Evolutionary conservation across 371 early-diverging fungal species (phyloP).

Genomic region (Racocetra persica): DNA sequence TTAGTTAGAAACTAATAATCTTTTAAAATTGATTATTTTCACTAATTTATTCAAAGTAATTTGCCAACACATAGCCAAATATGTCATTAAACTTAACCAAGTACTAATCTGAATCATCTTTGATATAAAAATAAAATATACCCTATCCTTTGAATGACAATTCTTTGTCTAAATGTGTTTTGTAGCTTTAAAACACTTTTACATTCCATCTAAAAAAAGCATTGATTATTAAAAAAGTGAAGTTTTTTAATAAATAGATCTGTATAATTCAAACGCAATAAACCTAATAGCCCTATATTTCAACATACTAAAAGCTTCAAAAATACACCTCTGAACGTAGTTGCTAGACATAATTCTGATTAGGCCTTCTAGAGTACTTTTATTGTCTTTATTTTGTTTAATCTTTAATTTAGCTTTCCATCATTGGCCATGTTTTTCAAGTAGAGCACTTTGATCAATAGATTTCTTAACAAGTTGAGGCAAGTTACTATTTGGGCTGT

Average conservation of each 20-base stretch:
- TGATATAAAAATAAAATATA: constrained; percentile 71
- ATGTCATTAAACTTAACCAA: constrained; percentile 64
- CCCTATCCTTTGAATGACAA: constrained; percentile 79
- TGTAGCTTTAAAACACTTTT: constrained; percentile 72
- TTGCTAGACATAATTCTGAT: constrained; percentile 80
- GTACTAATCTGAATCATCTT: constrained; percentile 85
- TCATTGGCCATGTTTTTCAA: background rate
- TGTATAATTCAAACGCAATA: no score
- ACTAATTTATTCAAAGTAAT: constrained; percentile 70
- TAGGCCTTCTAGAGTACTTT: constrained; percentile 47
- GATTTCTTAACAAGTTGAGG: background rate
- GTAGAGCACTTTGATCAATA: background rate
- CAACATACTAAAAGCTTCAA: background rate
- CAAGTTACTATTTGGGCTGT: constrained; percentile 10
- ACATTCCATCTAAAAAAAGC: constrained; percentile 40
- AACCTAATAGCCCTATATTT: no score
- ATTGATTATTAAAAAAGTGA: background rate
- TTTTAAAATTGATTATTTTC: background rate
- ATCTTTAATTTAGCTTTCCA: no score
- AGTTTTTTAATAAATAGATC: background rate
- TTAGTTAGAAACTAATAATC: no score
- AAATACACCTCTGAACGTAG: constrained; percentile 74
- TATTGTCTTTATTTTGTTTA: no score
- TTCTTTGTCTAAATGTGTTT: constrained; percentile 80
- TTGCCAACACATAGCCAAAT: constrained; percentile 78